Evolutionary conservation across 441 rosid genomes (phyloP), one percentile per base, ranked within the genome.

Genomic region (Manihot esculenta): DNA sequence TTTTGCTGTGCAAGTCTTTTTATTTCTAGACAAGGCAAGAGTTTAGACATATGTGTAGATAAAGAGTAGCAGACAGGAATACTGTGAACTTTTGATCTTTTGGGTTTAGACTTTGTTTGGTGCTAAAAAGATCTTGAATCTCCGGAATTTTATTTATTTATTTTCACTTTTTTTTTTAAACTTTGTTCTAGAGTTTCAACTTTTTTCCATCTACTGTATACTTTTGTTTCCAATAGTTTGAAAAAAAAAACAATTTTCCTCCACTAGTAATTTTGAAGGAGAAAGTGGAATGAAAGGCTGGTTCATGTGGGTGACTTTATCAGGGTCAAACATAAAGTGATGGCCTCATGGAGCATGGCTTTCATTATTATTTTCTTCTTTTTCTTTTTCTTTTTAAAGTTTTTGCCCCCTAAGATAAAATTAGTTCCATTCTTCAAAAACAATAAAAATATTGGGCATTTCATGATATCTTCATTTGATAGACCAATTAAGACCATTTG

Each of bases 311-410:
- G 64, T 68, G 72, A 71, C 86, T 82, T 85, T 81, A 66, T 60
- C 78, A 75, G 83, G 75, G 88, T 84, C 88, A 80, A 82, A 78
- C 79, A 72, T 70, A 75, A 82, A 80, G 86, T 42, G 72, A 71
- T 73, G 54, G 49, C 13, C 42, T 61, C 49, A 2, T 59, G 74
- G 63, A 41, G 54, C 76, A 49, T 4, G 58, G 35, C 35, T 30
- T 30, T 30, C n/a, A n/a, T n/a, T n/a, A n/a, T 30, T 30, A 30
- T 30, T 30, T 30, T 1, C 4, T 30, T 30, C 2, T 30, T 30
- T 30, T 1, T 30, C n/a, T n/a, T n/a, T n/a, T n/a, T n/a, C n/a
- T n/a, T n/a, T n/a, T n/a, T n/a, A n/a, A n/a, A n/a, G n/a, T n/a
- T n/a, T n/a, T n/a, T n/a, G n/a, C n/a, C n/a, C n/a, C n/a, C n/a